These are phyloP conservation scores for Penicillium sp. DNA, from an alignment of 2,329 filamentous ascomycete species.

Conservation along the genomic window DNA sequence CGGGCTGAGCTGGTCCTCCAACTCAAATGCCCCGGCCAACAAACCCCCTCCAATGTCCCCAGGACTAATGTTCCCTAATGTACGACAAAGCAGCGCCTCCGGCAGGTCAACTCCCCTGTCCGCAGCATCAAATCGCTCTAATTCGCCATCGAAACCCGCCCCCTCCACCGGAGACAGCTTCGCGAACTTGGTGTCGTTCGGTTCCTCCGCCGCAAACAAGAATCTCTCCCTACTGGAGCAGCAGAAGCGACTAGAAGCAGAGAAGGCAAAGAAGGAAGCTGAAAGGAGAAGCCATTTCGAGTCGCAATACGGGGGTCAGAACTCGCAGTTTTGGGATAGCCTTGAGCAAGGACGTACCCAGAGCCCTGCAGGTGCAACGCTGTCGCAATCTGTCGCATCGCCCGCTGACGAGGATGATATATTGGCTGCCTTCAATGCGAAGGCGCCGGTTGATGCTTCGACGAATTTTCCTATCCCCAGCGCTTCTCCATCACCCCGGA, in stretches of 20 bases:
- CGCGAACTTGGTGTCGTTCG: slow-evolving; percentile 64
- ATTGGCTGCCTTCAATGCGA: slow-evolving; percentile 61
- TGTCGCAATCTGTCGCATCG: slow-evolving; percentile 49
- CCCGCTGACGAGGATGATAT: slow-evolving; percentile 64
- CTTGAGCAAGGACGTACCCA: slow-evolving; percentile 60
- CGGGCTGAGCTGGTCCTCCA: slow-evolving; percentile 48
- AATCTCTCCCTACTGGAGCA: slow-evolving; percentile 69
- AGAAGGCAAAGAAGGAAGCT: slow-evolving; percentile 72
- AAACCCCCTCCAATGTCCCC: slow-evolving; percentile 42
- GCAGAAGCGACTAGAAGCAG: slow-evolving; percentile 71
- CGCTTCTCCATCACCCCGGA: slow-evolving; percentile 32
- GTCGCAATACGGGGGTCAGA: slow-evolving; percentile 68
- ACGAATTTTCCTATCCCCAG: slow-evolving; percentile 58
- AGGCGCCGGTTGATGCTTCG: slow-evolving; percentile 60
- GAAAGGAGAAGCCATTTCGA: slow-evolving; percentile 72
- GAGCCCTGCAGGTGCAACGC: slow-evolving; percentile 45
- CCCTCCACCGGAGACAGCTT: slow-evolving; percentile 57
- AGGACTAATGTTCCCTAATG: slow-evolving; percentile 34
- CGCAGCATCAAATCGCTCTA: slow-evolving; percentile 30
- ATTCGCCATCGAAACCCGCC: slow-evolving; percentile 41
- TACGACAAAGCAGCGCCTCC: slow-evolving; percentile 38
- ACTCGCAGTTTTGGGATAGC: slow-evolving; percentile 73
- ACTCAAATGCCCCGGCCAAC: slow-evolving; percentile 29
- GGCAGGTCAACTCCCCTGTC: slow-evolving; percentile 47
- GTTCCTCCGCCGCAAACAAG: slow-evolving; percentile 50